These are phyloP conservation scores for Kalaharituber pfeilii DNA, from an alignment of 2,329 filamentous ascomycete species.

Conservation along the genomic window DNA sequence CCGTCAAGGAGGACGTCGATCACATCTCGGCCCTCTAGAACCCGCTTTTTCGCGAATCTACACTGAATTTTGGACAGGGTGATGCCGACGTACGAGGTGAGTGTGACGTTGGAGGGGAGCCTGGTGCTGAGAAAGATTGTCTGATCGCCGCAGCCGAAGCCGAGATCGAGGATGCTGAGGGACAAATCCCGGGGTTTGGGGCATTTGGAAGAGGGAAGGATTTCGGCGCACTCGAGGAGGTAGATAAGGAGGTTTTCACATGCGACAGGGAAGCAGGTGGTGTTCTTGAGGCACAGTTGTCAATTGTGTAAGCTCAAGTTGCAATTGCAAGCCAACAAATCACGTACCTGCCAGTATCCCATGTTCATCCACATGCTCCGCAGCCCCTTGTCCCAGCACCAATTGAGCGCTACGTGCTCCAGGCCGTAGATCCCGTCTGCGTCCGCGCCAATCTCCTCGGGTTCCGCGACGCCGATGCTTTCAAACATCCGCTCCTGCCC, in stretches of 20 bases:
- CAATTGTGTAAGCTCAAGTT: too few species aligned
- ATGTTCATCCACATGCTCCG: slow-evolving; percentile 44
- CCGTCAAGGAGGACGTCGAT: not conserved
- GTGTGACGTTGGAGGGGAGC: not conserved
- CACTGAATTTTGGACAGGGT: not conserved
- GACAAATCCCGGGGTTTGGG: slow-evolving; percentile 5
- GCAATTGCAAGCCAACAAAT: too few species aligned
- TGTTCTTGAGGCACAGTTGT: too few species aligned
- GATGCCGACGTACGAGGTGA: not conserved
- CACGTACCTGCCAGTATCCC: slow-evolving; percentile 42
- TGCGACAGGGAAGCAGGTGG: slow-evolving; percentile 31
- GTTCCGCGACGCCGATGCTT: too few species aligned
- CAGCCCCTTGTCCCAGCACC: slow-evolving; percentile 18
- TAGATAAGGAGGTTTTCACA: slow-evolving; percentile 34
- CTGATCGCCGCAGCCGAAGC: slow-evolving; percentile 44
- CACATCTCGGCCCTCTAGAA: not conserved
- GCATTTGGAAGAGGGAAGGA: slow-evolving; percentile 22
- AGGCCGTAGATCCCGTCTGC: too few species aligned
- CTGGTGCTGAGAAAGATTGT: slow-evolving; percentile 22
- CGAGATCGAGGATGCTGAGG: slow-evolving; percentile 34
- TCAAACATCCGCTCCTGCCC: too few species aligned
- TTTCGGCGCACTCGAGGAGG: slow-evolving; percentile 31
- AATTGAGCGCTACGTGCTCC: slow-evolving; percentile 40
- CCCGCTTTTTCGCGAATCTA: not conserved
- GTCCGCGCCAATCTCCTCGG: too few species aligned